Percentiles rank a stretch among this genome's conserved stretches.
Evolutionary conservation across 2,329 filamentous ascomycete species (phyloP).

Genomic region (Colletotrichum trifolii): DNA sequence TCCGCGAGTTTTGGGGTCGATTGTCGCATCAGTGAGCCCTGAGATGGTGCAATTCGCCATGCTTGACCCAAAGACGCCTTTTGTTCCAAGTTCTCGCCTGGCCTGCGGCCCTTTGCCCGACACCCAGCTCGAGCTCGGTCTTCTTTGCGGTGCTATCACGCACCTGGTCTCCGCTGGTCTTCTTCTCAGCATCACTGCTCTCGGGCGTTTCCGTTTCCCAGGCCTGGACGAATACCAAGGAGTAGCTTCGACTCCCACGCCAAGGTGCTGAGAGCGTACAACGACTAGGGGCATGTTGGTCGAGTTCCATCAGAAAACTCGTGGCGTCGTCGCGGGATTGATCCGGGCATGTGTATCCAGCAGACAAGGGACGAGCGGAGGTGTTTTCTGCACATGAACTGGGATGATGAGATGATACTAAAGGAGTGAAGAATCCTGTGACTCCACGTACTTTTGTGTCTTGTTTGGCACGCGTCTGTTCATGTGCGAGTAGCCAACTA

Average conservation of each 20-base stretch:
- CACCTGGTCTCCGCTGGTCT: not conserved
- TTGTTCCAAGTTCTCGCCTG: not conserved
- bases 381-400: not conserved
- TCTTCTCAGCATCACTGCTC: not conserved
- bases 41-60: slow-evolving; percentile 24
- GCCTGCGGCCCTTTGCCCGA: not conserved
- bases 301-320: not conserved
- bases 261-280: not conserved
- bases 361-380: slow-evolving; percentile 6
- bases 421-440: slow-evolving; percentile 9
- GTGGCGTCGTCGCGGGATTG: not conserved
- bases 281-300: not conserved
- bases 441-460: not conserved
- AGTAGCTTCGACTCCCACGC: not conserved
- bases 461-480: not conserved
- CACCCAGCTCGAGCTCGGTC: not conserved
- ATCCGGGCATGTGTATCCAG: not conserved
- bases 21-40: slow-evolving; percentile 30
- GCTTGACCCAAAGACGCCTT: not conserved
- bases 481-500: too few relatives aligned
- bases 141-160: not conserved
- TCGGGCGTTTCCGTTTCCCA: not conserved
- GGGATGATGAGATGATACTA: slow-evolving; percentile 9
- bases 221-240: too few relatives aligned
- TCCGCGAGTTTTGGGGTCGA: not conserved